Percentiles rank a stretch among this genome's conserved stretches.
Evolutionary conservation across 73 alveolate genomes (phyloP).

Genomic region (Paramecium pentaurelia): DNA sequence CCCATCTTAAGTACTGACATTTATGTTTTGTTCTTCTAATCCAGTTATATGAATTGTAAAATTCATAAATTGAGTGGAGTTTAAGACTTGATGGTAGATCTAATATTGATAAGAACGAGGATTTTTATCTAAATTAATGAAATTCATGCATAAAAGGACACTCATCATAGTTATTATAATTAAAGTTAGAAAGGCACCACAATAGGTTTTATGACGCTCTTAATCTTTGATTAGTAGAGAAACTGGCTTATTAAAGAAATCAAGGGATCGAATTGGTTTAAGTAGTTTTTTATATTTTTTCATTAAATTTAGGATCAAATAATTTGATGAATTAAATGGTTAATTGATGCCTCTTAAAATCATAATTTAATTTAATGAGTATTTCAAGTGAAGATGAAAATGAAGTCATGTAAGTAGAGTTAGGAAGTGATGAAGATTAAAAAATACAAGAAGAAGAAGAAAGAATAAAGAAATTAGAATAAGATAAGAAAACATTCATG

Average conservation of each 20-base stretch:
- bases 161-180: neutral
- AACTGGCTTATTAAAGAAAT: slow-evolving; percentile 15
- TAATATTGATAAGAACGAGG: neutral
- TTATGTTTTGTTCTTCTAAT: neutral
- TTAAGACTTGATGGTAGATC: neutral
- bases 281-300: slow-evolving; percentile 1
- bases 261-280: neutral
- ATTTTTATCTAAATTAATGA: neutral
- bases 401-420: neutral
- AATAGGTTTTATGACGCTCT: slow-evolving; percentile 30
- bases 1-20: neutral
- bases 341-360: slow-evolving; percentile 15
- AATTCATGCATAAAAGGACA: neutral
- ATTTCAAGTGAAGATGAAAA: neutral
- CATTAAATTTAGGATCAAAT: neutral
- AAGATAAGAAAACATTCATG: neutral
- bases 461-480: slow-evolving; percentile 9
- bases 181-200: neutral
- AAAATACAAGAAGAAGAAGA: neutral
- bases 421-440: neutral
- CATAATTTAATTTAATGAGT: slow-evolving; percentile 6
- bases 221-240: neutral
- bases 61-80: neutral
- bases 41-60: neutral
- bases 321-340: slow-evolving; percentile 8